Base-by-base conservation (phyloP, 129 eudicot genomes). In the Flaveria trinervia region DNA sequence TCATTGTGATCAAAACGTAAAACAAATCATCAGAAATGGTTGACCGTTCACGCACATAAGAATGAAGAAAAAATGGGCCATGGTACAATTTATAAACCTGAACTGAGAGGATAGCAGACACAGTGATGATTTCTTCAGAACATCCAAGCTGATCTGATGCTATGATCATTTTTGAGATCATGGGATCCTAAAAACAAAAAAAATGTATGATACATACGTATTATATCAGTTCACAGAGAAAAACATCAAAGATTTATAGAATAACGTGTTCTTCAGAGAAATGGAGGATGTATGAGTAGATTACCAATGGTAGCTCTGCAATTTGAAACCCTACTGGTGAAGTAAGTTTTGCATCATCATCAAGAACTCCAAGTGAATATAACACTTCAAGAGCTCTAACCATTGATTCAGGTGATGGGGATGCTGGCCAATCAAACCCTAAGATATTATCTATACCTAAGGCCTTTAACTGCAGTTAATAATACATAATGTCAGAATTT, bases 361-460 rank as follows among this genome's bases (percentile, higher is more conserved):
- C 97, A 49, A 95, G 84, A 26, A 89, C 88, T 76, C 97, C 97
- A 69, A 95, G 97, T n/a, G 99, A 95, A 81, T 95, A 95, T 13
- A 95, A 78, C 44, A 95, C 88, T 88, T 95, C 99, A 64, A 95
- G 92, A 71, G 96, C 96, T 86, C 99, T 87, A 52, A 95, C 89
- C 92, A 95, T 89, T 64, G 97, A 85, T 86, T 95, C 97, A 45
- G 95, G 88, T 23, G 97, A 89, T 3, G 99, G 97, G 50, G 99
- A 86, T 69, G 97, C 87, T 25, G 97, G 99, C 99, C 99, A 95
- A 80, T 89, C 97, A 48, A 95, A 95, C 62, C 99, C 99, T 84
- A 95, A 84, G 43, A 95, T 95, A 73, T 95, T 95, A 78, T 95
- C 99, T 52, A 95, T 92, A 20, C 99, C 99, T 41, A 95, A 77